Conservation (phyloP, 768 basidiomycete species). For the Boletellus ananas region DNA sequence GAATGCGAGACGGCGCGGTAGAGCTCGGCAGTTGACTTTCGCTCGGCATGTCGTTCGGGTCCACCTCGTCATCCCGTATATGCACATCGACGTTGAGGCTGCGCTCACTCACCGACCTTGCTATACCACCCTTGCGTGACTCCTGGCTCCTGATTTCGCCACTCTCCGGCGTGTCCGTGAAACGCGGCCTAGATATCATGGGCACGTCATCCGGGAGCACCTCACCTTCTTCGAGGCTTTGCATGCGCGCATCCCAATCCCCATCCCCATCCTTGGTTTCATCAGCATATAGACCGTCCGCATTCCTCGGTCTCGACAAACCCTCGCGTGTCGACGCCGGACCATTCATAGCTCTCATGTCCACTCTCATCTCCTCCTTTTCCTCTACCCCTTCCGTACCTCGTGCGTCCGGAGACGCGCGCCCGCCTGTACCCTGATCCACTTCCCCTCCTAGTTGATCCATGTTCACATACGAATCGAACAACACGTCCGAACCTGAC, state of each 20-base stretch:
- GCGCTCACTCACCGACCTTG: background rate
- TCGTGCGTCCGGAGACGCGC: background rate
- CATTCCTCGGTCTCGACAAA: background rate
- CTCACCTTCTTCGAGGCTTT: constrained; percentile 14
- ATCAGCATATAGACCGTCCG: background rate
- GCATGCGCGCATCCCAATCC: background rate
- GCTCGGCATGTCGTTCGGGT: background rate
- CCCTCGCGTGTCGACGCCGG: background rate
- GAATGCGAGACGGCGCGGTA: background rate
- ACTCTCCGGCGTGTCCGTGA: constrained; percentile 4
- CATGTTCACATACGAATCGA: constrained; percentile 24
- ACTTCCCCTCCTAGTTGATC: constrained; percentile 9
- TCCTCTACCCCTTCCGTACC: background rate
- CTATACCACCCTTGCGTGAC: background rate
- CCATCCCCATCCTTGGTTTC: background rate
- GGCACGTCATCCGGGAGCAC: constrained; percentile 5
- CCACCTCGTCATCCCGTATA: background rate
- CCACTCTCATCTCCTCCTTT: background rate
- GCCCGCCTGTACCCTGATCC: background rate
- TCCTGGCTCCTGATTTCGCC: constrained; percentile 17
- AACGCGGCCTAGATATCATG: background rate
- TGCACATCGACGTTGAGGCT: background rate
- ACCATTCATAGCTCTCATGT: background rate
- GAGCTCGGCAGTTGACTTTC: background rate
- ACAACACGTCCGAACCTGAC: constrained; percentile 9